These are phyloP conservation scores for Phtheirospermum japonicum DNA, from an alignment of 257 asterid genomes.

Conservation along the genomic window DNA sequence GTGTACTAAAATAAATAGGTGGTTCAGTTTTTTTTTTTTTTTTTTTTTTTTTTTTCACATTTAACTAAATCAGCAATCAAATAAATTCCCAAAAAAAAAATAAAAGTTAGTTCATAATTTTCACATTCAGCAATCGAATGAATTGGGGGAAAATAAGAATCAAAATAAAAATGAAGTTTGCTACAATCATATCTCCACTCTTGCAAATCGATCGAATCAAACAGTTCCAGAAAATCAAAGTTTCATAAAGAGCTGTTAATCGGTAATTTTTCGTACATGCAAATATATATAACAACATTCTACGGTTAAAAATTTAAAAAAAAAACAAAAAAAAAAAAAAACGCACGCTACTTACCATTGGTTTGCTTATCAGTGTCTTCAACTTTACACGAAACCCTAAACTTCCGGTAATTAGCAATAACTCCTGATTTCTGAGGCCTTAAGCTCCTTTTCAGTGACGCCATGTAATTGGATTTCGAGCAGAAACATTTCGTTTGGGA, in stretches of 20 bases:
- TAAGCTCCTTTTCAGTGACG: slow-evolving; percentile 27
- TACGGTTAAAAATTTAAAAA: no score
- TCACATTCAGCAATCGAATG: background rate
- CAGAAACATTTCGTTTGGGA: slow-evolving; percentile 36
- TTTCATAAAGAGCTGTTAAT: background rate
- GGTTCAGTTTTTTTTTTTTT: no score
- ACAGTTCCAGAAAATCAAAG: slow-evolving; percentile 13
- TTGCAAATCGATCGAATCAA: background rate
- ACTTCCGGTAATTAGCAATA: slow-evolving; percentile 34
- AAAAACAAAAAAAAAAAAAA: no score
- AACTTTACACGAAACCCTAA: slow-evolving; percentile 50
- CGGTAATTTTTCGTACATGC: background rate
- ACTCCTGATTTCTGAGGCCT: slow-evolving; percentile 39
- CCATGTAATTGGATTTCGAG: slow-evolving; percentile 27
- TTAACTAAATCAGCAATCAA: no score
- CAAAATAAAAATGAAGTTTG: background rate
- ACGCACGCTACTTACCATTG: slow-evolving; percentile 53
- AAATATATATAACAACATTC: background rate
- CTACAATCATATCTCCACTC: no score
- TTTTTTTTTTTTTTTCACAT: no score
- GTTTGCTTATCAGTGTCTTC: slow-evolving; percentile 47
- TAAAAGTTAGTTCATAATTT: no score
- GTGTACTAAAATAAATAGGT: no score
- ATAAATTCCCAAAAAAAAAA: no score
- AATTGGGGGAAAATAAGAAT: background rate